A percentile compares a stretch with the other conserved stretches of the same genome.
phyloP scores from a whole-genome alignment of 2,329 filamentous ascomycete species.

The Gyromitra esculenta region DNA sequence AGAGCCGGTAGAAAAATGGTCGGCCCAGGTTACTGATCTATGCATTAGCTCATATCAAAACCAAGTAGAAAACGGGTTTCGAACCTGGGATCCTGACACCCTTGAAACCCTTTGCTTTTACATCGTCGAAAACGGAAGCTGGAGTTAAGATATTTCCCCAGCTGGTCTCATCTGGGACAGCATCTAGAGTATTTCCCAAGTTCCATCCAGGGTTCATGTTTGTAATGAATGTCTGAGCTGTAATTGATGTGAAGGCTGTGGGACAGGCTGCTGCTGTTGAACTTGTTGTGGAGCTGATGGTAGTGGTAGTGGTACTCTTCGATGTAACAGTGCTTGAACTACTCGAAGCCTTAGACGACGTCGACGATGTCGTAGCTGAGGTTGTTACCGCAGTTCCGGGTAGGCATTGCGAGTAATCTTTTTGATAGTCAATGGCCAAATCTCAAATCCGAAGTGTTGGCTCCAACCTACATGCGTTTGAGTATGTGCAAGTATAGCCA shows the following conservation, averaged over 20 bases:
- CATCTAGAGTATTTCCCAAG: constrained; percentile 70
- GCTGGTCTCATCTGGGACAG: constrained; percentile 67
- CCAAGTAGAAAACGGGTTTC: not conserved
- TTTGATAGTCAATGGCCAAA: not conserved
- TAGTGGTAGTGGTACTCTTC: constrained; percentile 35
- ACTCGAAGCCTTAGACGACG: not conserved
- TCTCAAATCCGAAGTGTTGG: not conserved
- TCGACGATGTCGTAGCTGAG: not conserved
- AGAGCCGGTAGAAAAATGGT: constrained; percentile 66
- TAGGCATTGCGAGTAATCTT: constrained; percentile 53
- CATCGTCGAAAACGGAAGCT: constrained; percentile 64
- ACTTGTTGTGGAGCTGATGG: not conserved
- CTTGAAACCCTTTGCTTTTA: constrained; percentile 68
- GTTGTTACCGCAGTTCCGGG: constrained; percentile 35
- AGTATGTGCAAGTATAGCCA: constrained; percentile 47
- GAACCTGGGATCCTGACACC: constrained; percentile 66
- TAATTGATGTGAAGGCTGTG: constrained; percentile 24
- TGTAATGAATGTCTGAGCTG: constrained; percentile 58
- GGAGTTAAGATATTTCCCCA: constrained; percentile 69
- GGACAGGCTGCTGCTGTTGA: constrained; percentile 27
- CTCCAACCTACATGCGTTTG: constrained; percentile 52
- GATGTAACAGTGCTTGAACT: constrained; percentile 32
- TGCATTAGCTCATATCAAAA: not conserved
- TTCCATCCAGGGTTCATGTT: constrained; percentile 70
- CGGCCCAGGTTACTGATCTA: constrained; percentile 67